phyloP scores from a whole-genome alignment of 2,329 filamentous ascomycete genomes.

The Scedosporium aurantiacum region DNA sequence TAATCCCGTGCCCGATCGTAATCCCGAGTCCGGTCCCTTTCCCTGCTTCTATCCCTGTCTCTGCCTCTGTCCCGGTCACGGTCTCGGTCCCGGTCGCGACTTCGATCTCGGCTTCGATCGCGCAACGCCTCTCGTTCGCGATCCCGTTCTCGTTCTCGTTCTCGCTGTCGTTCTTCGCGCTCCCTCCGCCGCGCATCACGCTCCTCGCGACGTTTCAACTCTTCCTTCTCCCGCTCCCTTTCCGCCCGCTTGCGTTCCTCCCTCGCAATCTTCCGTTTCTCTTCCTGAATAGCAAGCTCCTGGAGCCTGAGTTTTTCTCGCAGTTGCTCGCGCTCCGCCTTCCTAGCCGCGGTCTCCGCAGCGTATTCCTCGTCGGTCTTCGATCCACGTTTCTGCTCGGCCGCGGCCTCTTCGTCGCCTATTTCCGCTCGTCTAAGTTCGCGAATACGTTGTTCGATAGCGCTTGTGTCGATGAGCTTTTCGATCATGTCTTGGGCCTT shows the following conservation, averaged over 20 bases:
- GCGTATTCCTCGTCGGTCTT: constrained; percentile 68
- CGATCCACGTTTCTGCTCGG: constrained; percentile 52
- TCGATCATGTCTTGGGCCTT: constrained; percentile 58
- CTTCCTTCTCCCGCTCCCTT: constrained; percentile 36
- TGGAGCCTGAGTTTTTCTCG: constrained; percentile 49
- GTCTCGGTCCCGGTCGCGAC: constrained; percentile 25
- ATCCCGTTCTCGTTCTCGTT: constrained; percentile 25
- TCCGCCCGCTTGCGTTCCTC: constrained; percentile 43
- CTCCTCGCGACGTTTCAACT: constrained; percentile 37
- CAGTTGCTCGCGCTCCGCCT: constrained; percentile 48
- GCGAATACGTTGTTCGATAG: constrained; percentile 60
- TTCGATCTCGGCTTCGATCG: constrained; percentile 21
- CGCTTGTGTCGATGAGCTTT: constrained; percentile 53
- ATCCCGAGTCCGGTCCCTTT: constrained; percentile 18
- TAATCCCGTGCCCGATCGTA: constrained; percentile 21
- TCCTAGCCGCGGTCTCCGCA: constrained; percentile 50
- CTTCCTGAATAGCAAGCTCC: constrained; percentile 49
- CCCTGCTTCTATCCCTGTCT: constrained; percentile 20
- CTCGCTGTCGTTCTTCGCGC: constrained; percentile 41
- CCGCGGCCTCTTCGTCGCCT: constrained; percentile 55
- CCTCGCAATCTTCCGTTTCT: constrained; percentile 46
- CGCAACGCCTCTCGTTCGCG: constrained; percentile 28
- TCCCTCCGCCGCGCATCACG: constrained; percentile 43
- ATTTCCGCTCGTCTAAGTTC: constrained; percentile 57
- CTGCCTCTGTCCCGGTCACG: constrained; percentile 20